These are phyloP conservation scores for Aureobasidium sp. DNA, from an alignment of 2,329 filamentous ascomycete genomes.

Conservation along the genomic window DNA sequence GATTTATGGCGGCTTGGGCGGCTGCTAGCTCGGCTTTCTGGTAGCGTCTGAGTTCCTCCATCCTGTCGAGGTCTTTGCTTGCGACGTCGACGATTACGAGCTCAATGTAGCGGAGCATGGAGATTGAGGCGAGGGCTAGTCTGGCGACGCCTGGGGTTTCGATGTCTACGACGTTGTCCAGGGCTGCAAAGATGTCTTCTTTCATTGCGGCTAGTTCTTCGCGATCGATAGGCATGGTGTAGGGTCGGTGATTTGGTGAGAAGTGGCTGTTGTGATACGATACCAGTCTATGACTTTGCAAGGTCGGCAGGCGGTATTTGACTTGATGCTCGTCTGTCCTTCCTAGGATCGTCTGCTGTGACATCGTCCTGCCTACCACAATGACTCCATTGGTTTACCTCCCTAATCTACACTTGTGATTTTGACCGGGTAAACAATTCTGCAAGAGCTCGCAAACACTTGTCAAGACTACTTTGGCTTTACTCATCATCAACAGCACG, in stretches of 20 bases:
- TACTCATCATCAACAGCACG: too few relatives aligned
- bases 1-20: background rate
- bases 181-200: background rate
- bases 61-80: background rate
- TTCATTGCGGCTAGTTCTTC: background rate
- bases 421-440: too few relatives aligned
- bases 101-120: conserved; percentile 1
- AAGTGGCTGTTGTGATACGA: background rate
- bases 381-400: too few relatives aligned
- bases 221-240: background rate
- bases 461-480: too few relatives aligned
- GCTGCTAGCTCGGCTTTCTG: background rate
- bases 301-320: too few relatives aligned
- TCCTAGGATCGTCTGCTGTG: too few relatives aligned
- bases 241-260: background rate
- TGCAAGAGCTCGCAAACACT: too few relatives aligned
- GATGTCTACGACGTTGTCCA: background rate
- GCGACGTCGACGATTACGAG: background rate
- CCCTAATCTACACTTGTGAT: too few relatives aligned
- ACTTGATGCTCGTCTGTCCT: too few relatives aligned
- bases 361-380: too few relatives aligned
- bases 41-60: background rate
- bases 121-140: background rate
- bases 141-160: background rate
- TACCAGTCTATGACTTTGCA: too few relatives aligned